A percentile compares a stretch with the other conserved stretches of the same genome.
Conservation (phyloP, 345 rosid species). For the Isatis tinctoria region DNA sequence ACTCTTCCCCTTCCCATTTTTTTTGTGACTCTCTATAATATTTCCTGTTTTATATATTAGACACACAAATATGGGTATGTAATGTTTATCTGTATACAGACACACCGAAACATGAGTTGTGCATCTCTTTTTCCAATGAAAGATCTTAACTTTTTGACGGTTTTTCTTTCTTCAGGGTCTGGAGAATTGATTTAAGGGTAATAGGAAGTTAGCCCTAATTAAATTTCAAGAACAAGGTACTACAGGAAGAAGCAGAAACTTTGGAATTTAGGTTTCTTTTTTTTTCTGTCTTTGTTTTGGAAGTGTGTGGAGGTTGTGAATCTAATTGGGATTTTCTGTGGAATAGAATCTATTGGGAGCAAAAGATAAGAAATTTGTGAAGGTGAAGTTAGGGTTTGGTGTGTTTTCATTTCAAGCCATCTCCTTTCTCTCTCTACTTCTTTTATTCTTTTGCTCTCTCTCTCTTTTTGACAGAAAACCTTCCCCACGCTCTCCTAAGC, state of each 20-base stretch:
- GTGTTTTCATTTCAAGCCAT: constrained; percentile 38
- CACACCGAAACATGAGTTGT: constrained; percentile 20
- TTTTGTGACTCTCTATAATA: neutral
- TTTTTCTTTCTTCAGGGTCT: neutral
- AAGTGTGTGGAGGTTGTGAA: constrained; percentile 22
- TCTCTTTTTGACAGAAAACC: neutral
- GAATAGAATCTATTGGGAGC: constrained; percentile 19
- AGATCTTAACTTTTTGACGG: constrained; percentile 21
- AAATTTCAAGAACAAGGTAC: constrained; percentile 21
- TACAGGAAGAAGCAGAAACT: constrained; percentile 5
- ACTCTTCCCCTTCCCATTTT: constrained; percentile 97
- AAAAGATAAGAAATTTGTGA: constrained; percentile 33
- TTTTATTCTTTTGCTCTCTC: neutral
- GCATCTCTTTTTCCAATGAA: constrained; percentile 17
- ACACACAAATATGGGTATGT: constrained; percentile 18
- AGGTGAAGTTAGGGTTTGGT: constrained; percentile 45
- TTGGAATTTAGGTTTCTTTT: constrained; percentile 1
- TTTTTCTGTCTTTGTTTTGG: constrained; percentile 6
- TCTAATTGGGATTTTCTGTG: neutral
- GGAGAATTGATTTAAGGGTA: neutral
- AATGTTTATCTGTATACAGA: constrained; percentile 24
- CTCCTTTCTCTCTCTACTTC: neutral
- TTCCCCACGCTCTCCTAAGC: constrained; percentile 9
- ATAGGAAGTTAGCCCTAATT: neutral
- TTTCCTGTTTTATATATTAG: constrained; percentile 16